phyloP scores from a whole-genome alignment of 495 filamentous ascomycete genomes.

The Halenospora varia region DNA sequence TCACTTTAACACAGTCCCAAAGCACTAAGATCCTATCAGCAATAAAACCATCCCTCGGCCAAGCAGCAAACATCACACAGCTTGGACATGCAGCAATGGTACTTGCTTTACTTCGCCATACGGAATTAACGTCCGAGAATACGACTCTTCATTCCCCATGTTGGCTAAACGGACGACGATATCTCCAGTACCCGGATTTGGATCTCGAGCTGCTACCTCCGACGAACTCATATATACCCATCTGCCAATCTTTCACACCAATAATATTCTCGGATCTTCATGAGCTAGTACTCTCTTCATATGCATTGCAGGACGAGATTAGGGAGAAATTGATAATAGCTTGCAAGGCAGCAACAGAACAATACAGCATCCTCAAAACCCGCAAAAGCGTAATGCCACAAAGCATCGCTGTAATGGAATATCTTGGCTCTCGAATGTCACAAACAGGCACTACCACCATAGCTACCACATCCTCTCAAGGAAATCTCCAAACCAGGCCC shows the following conservation, averaged over 20 bases:
- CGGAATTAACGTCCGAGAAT: neutral
- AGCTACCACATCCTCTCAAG: neutral
- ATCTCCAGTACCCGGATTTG: constrained; percentile 1
- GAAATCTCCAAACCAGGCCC: neutral
- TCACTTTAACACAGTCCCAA: constrained; percentile 2
- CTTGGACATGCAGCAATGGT: constrained; percentile 18
- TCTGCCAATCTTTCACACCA: constrained; percentile 14
- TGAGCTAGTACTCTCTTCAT: neutral
- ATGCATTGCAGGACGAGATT: neutral
- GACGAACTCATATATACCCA: constrained; percentile 7
- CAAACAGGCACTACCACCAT: neutral
- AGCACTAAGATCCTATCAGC: constrained; percentile 1
- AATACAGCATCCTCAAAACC: constrained; percentile 6
- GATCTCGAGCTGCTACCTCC: neutral
- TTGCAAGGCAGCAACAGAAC: neutral
- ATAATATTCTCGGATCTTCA: constrained; percentile 8
- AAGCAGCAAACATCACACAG: constrained; percentile 12
- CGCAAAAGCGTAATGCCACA: constrained; percentile 5
- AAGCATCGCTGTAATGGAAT: constrained; percentile 1
- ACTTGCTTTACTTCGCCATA: constrained; percentile 2
- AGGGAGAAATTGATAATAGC: neutral
- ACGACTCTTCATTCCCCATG: constrained; percentile 11
- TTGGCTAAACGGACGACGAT: constrained; percentile 19
- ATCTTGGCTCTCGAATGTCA: neutral
- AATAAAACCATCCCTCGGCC: neutral